Conservation (phyloP, 768 basidiomycete genomes). For the Podaxis rugospora region DNA sequence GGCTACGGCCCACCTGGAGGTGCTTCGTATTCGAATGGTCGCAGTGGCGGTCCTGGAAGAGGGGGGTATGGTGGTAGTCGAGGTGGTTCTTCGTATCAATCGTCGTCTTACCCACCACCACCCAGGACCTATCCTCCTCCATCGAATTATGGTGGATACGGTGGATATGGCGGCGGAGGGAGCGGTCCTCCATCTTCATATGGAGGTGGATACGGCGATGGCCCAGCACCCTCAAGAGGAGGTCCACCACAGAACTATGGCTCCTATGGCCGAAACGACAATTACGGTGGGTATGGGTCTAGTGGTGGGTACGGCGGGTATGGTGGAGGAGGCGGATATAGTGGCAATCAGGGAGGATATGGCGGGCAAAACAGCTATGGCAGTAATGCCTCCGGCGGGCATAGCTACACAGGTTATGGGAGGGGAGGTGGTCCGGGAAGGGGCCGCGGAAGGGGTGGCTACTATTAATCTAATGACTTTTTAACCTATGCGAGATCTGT, state of each 20-base stretch:
- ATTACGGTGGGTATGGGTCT: constrained; percentile 24
- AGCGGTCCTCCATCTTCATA: constrained; percentile 14
- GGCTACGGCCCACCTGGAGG: constrained; percentile 19
- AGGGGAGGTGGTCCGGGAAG: constrained; percentile 23
- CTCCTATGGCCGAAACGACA: constrained; percentile 27
- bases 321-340: constrained; percentile 15
- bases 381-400: constrained; percentile 26
- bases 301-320: constrained; percentile 31
- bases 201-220: constrained; percentile 25
- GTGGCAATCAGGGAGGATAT: constrained; percentile 30
- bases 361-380: constrained; percentile 9
- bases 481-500: neutral
- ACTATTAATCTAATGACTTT: constrained; percentile 24
- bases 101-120: constrained; percentile 7
- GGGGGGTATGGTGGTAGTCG: constrained; percentile 24
- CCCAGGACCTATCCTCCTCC: constrained; percentile 10
- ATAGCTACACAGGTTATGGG: constrained; percentile 19
- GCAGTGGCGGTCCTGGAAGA: constrained; percentile 12
- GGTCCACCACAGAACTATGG: constrained; percentile 22
- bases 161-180: constrained; percentile 12
- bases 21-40: constrained; percentile 18
- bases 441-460: constrained; percentile 46
- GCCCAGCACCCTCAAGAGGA: constrained; percentile 20
- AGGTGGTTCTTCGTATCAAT: constrained; percentile 17
- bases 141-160: constrained; percentile 27